phyloP scores from a whole-genome alignment of 345 rosid genomes.

The Dovyalis caffra region DNA sequence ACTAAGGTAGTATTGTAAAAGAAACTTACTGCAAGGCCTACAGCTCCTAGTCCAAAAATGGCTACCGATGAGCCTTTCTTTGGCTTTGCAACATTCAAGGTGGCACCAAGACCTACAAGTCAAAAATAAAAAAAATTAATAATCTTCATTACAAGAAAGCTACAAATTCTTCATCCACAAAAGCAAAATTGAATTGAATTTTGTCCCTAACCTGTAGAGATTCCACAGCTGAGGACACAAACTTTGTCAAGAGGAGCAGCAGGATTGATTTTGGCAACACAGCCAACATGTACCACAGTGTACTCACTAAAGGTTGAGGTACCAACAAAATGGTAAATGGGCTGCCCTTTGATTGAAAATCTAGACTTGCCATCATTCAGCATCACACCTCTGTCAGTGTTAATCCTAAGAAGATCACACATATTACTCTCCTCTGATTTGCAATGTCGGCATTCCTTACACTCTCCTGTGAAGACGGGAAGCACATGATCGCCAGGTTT shows the following conservation, averaged over 20 bases:
- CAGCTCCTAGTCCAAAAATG: constrained; percentile 43
- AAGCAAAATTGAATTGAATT: not conserved
- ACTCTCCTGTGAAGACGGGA: constrained; percentile 43
- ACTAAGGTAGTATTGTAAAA: not conserved
- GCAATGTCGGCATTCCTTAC: constrained; percentile 36
- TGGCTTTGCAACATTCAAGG: constrained; percentile 42
- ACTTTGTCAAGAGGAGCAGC: constrained; percentile 43
- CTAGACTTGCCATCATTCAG: constrained; percentile 37
- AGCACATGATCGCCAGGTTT: constrained; percentile 43
- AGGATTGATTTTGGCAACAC: constrained; percentile 39
- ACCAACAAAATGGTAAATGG: constrained; percentile 44
- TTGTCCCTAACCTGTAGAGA: constrained; percentile 30
- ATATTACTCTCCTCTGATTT: constrained; percentile 37
- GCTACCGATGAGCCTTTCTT: constrained; percentile 39
- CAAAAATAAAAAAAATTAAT: no score
- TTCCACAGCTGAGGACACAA: constrained; percentile 40
- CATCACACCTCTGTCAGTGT: constrained; percentile 40
- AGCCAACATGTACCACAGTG: constrained; percentile 37
- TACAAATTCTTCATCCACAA: not conserved
- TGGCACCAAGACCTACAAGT: constrained; percentile 38
- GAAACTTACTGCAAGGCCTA: constrained; percentile 40
- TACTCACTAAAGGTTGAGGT: constrained; percentile 43
- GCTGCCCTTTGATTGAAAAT: constrained; percentile 41
- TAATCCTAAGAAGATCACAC: constrained; percentile 39
- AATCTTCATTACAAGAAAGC: not conserved